Evolutionary conservation across 257 asterid species (phyloP), one percentile per base, ranked within the genome.

Genomic region (Buddleja alternifolia): DNA sequence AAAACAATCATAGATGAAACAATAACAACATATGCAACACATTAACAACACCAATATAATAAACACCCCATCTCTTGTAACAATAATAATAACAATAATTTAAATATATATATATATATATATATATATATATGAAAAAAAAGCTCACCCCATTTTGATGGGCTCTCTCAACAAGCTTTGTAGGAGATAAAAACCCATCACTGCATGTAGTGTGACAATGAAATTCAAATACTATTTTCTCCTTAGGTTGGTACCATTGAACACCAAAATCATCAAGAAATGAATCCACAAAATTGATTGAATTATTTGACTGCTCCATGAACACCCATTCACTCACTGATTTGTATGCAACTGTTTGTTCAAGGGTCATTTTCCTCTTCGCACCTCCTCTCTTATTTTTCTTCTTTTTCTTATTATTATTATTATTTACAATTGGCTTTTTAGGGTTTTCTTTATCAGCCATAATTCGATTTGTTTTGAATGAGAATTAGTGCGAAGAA

Each of bases 121-220:
- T n/a, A n/a, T n/a, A n/a, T n/a, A n/a, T n/a, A n/a, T n/a, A n/a
- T n/a, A n/a, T n/a, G n/a, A n/a, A n/a, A 54, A 71, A 63, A 71
- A 70, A 65, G 24, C 79, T 70, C 58, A 91, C 99, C 93, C 97
- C 97, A 75, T 81, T 83, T 24, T 83, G 92, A 83, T 94, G 96
- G 17, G 99, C 99, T 83, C 95, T 89, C 76, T 94, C 99, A 29
- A 94, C 88, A 52, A 94, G 97, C 85, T 89, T 94, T 37, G 97
- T 34, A 73, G 99, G 97, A 45, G 97, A 83, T 78, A 94, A 82
- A 75, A 75, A 94, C 14, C 99, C 99, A 82, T 94, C 99, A 74
- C 99, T 94, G 73, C 85, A 86, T 70, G 82, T 82, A 0, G 97
- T 83, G 82, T 94, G 99, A 39, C 75, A 89, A 69, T 94, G 99